phyloP scores from a whole-genome alignment of 2,329 filamentous ascomycete genomes.

The Exophiala sp. region DNA sequence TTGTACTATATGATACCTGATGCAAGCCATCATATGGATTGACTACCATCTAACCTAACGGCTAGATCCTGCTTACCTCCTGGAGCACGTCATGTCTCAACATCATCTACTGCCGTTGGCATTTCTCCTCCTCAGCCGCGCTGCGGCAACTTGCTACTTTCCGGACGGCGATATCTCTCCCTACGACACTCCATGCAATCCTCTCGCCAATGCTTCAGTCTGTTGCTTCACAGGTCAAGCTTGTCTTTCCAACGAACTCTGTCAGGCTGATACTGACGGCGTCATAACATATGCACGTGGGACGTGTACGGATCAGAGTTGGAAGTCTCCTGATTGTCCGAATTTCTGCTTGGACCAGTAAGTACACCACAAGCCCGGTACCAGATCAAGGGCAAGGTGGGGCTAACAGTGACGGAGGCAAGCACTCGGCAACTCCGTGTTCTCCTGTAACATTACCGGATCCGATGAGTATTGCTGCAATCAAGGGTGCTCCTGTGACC shows the following conservation, averaged over 20 bases:
- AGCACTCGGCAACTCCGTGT: slow-evolving; percentile 18
- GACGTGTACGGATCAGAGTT: slow-evolving; percentile 36
- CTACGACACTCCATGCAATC: slow-evolving; percentile 34
- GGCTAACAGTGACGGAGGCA: neutral
- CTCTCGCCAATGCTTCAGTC: slow-evolving; percentile 29
- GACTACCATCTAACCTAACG: too few relatives aligned
- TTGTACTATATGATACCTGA: too few relatives aligned
- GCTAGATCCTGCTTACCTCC: too few relatives aligned
- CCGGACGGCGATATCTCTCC: slow-evolving; percentile 32
- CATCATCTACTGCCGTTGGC: too few relatives aligned
- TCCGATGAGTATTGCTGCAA: slow-evolving; percentile 31
- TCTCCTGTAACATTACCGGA: slow-evolving; percentile 26
- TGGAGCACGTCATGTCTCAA: too few relatives aligned
- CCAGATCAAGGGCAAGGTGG: neutral
- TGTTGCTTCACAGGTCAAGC: slow-evolving; percentile 40
- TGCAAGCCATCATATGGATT: too few relatives aligned
- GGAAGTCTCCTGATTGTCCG: slow-evolving; percentile 34
- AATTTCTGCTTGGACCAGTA: slow-evolving; percentile 33
- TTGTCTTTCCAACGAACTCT: slow-evolving; percentile 37
- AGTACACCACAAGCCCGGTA: neutral
- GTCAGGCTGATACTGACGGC: slow-evolving; percentile 28
- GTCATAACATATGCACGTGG: slow-evolving; percentile 33
- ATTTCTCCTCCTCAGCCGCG: too few relatives aligned
- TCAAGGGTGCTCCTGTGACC: slow-evolving; percentile 14
- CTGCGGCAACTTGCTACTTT: slow-evolving; percentile 31